A percentile compares a stretch with the other conserved stretches of the same genome.
Evolutionary conservation across 2,329 filamentous ascomycete genomes (phyloP).

Genomic region (Exophiala xenobiotica): DNA sequence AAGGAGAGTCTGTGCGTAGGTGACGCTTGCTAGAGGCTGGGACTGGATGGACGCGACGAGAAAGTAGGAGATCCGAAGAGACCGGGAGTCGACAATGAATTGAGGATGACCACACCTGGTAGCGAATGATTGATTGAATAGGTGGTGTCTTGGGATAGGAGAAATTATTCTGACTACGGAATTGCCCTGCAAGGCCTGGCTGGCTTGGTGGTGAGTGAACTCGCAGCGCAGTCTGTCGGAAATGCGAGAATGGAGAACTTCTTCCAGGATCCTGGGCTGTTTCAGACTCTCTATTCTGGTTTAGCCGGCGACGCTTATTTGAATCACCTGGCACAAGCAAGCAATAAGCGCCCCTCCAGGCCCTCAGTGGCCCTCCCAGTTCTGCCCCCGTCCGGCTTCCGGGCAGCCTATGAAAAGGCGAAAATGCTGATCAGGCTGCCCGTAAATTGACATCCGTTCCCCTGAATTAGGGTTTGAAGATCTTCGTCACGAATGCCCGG

Average conservation of each 20-base stretch:
- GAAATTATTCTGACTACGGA: conserved; percentile 5
- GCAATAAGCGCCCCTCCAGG: neutral
- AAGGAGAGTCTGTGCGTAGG: conserved; percentile 7
- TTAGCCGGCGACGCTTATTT: conserved; percentile 1
- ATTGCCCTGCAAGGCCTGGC: neutral
- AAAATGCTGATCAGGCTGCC: conserved; percentile 3
- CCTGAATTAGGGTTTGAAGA: neutral
- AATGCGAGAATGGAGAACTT: neutral
- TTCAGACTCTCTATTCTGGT: conserved; percentile 1
- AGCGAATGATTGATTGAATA: neutral
- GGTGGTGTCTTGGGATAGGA: conserved; percentile 5
- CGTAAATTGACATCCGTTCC: neutral
- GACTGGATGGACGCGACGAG: neutral
- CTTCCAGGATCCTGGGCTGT: conserved; percentile 3
- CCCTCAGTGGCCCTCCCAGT: too few species aligned
- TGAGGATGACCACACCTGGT: neutral
- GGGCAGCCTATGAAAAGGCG: conserved; percentile 1
- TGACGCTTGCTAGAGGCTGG: conserved; percentile 3
- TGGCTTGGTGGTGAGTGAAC: neutral
- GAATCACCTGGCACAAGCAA: neutral
- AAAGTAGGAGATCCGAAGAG: neutral
- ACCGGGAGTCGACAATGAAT: neutral
- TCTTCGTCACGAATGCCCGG: neutral
- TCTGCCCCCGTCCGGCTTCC: neutral
- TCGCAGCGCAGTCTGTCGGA: conserved; percentile 1